Base-by-base conservation (phyloP, 345 rosid species). In the Gynandropsis gynandra region DNA sequence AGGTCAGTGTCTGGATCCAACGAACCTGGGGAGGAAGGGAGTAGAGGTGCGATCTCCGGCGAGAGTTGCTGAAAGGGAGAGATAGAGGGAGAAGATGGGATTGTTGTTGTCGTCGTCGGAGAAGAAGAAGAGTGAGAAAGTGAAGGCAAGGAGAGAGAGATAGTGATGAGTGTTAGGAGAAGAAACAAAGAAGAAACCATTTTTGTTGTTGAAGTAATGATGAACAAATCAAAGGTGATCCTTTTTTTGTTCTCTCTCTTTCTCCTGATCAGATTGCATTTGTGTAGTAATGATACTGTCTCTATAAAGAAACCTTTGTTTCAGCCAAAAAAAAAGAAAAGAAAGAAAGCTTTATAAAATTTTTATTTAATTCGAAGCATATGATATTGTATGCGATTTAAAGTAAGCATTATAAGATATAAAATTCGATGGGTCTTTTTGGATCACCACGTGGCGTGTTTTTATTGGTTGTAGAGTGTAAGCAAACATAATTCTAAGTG, bases 1-100 rank as follows among this genome's bases (percentile, higher is more conserved):
- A 47, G 21, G 38, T 42, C 80, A 14, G 67, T 73, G 54, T 82
- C 84, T 0, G 97, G 97, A 64, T 88, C 79, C 10, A 95, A 90
- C 3, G 96, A 88, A 74, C 95, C 84, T 10, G 77, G 95, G 32
- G 57, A 75, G 52, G 95, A 77, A 38, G 96, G 96, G 60, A 80
- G 63, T 4, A 87, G 74, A 3, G 96, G 88, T 64, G 88, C 77
- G 24, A 87, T 75, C 39, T 87, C 94, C 1, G 96, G 96, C 0
- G 96, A 76, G 44, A 84, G 45, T 47, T 70, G 74, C 34, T 70
- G 74, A 65, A 65, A 62, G 33, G 81, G 71, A 65, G 79, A 72
- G 41, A n/a, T n/a, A n/a, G n/a, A n/a, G n/a, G n/a, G n/a, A n/a
- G n/a, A n/a, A n/a, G n/a, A n/a, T n/a, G n/a, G n/a, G n/a, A n/a